Percentiles rank a stretch among this genome's conserved stretches.
Conservation (phyloP, 257 asterid species). For the Knoxia roxburghii region DNA sequence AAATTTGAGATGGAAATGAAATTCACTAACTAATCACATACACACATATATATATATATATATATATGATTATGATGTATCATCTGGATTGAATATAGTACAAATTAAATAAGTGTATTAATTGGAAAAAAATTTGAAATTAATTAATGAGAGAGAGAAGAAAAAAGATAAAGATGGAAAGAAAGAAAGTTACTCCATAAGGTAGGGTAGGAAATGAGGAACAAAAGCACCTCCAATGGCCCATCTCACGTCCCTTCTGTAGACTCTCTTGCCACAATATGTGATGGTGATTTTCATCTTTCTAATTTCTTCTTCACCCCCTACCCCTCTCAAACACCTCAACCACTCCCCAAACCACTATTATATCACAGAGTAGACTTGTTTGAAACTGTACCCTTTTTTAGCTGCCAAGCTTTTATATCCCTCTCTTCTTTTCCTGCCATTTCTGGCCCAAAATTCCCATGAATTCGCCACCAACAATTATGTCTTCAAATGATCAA, state of each 20-base stretch:
- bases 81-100: background rate
- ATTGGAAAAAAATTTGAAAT: conserved; percentile 32
- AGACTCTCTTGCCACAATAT: conserved; percentile 36
- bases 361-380: background rate
- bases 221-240: conserved; percentile 52
- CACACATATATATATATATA: too few species aligned
- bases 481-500: conserved; percentile 18
- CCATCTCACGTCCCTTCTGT: conserved; percentile 63
- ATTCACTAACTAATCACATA: conserved; percentile 13
- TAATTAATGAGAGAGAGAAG: conserved; percentile 20
- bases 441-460: conserved; percentile 27
- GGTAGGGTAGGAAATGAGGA: conserved; percentile 28
- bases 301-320: conserved; percentile 27
- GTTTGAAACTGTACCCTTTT: conserved; percentile 16
- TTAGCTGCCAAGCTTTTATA: conserved; percentile 25
- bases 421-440: conserved; percentile 7
- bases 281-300: conserved; percentile 44
- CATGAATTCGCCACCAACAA: conserved; percentile 39
- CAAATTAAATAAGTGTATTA: background rate
- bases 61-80: too few species aligned
- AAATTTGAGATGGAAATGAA: conserved; percentile 12
- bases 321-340: too few species aligned
- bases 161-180: conserved; percentile 6
- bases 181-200: conserved; percentile 12
- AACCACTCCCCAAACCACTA: too few species aligned